A percentile compares a stretch with the other conserved stretches of the same genome.
These are phyloP conservation scores for Capsella bursapastoris DNA, from an alignment of 345 rosid genomes.

Conservation along the genomic window DNA sequence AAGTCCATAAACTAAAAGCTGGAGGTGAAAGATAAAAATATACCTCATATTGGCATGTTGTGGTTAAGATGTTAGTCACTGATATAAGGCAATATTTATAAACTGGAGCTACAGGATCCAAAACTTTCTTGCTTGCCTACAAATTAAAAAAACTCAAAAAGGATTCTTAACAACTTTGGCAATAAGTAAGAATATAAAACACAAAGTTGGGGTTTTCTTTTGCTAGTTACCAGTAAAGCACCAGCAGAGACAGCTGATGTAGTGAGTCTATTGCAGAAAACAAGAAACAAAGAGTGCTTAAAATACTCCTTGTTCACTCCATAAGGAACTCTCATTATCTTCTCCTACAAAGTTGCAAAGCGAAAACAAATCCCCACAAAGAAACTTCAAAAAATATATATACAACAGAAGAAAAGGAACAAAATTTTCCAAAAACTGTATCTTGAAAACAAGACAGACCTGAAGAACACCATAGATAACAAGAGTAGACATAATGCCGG, in stretches of 20 bases:
- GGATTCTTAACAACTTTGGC: not conserved
- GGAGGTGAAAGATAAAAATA: not conserved
- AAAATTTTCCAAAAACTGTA: not conserved
- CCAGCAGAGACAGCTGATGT: conserved; percentile 87
- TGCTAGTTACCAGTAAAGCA: conserved; percentile 59
- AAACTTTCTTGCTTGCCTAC: conserved; percentile 76
- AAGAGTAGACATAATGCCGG: conserved; percentile 91
- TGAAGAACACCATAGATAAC: conserved; percentile 91
- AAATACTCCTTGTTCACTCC: conserved; percentile 76
- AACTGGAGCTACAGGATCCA: conserved; percentile 88
- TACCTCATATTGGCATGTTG: conserved; percentile 97
- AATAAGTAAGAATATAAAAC: not conserved
- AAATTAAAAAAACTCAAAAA: conserved; percentile 15
- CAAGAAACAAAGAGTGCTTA: conserved; percentile 79
- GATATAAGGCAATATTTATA: conserved; percentile 81
- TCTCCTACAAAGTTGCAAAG: conserved; percentile 59
- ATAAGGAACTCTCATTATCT: conserved; percentile 89
- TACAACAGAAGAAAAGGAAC: not conserved
- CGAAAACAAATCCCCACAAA: not conserved
- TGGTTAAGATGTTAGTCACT: conserved; percentile 74
- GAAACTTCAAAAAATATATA: not conserved
- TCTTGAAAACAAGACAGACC: conserved; percentile 44
- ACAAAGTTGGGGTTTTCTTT: conserved; percentile 14
- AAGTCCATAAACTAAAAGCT: not conserved
- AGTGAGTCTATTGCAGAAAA: conserved; percentile 82